Conservation (phyloP, 2,329 filamentous ascomycete genomes). For the Emydomyces testavorans region DNA sequence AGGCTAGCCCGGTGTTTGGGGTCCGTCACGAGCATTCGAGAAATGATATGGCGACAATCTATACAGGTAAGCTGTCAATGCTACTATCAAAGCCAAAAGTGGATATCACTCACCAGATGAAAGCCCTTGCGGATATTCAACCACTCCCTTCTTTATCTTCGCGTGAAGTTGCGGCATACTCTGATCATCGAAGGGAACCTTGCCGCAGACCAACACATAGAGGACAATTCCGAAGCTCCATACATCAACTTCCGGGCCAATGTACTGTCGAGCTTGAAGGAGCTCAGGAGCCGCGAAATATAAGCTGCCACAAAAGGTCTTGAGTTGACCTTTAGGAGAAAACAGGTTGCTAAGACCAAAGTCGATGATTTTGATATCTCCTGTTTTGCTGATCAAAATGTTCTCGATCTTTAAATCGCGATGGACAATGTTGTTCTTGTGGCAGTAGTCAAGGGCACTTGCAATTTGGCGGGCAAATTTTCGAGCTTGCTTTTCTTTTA, state of each 20-base stretch:
- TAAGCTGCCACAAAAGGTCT: conserved; percentile 93
- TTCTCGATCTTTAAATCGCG: conserved; percentile 98
- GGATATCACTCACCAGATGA: conserved; percentile 60
- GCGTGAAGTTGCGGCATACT: conserved; percentile 97
- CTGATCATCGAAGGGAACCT: conserved; percentile 97
- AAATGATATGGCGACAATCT: conserved; percentile 92
- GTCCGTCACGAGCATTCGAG: conserved; percentile 91
- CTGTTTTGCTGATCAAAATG: conserved; percentile 96
- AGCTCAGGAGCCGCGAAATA: conserved; percentile 96
- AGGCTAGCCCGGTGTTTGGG: conserved; percentile 76
- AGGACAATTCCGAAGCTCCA: conserved; percentile 99
- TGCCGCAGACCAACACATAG: conserved; percentile 92
- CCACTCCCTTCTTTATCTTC: conserved; percentile 94
- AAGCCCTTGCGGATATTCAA: conserved; percentile 91
- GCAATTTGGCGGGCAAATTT: conserved; percentile 97
- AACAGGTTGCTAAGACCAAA: conserved; percentile 97
- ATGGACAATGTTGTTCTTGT: conserved; percentile 96
- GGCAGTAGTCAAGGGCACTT: conserved; percentile 91
- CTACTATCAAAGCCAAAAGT: conserved; percentile 12
- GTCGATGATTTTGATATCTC: conserved; percentile 98
- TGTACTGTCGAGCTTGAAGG: conserved; percentile 86
- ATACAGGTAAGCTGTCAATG: conserved; percentile 7
- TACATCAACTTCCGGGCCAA: conserved; percentile 89
- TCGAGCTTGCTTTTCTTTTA: conserved; percentile 96
- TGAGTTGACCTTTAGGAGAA: conserved; percentile 69